Base-by-base conservation (phyloP, 2,329 filamentous ascomycete genomes). In the Apiospora saccharicola region DNA sequence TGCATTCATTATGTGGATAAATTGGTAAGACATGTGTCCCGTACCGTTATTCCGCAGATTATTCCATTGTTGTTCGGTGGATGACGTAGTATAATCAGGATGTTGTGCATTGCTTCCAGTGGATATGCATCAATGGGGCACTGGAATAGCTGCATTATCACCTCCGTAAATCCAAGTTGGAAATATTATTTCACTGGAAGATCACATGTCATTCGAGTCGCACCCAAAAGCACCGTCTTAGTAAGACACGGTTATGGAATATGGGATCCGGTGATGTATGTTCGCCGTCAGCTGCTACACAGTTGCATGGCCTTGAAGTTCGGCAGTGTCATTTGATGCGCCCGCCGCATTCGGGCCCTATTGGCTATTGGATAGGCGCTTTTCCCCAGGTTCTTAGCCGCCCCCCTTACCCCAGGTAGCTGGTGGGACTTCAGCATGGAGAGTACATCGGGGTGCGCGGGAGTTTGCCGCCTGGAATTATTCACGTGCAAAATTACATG, bases 401-500 rank as follows among this genome's bases (percentile, higher is more conserved):
- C 37, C 37, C 37, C 37, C 37, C 37, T 41, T 47, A 41, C 46
- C 46, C 46, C 46, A 47, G 46, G 46, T 47, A 46, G n/a, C 8
- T 1, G 47, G 47, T 41, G 37, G 37, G 7, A 41, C 37, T 41
- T 10, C 37, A 41, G 37, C 37, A 41, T 41, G 37, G 37, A 41
- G 37, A 41, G 10, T 41, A 41, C 37, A 41, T 41, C 37, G 37
- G 37, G 7, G 37, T 41, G 37, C 8, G 37, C 37, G 37, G 37
- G 37, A 41, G 37, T 41, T 41, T 41, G 37, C 37, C 37, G 37
- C 37, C 37, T 10, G 10, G 13, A 57, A 14, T 16, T 34, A 6
- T 57, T 34, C 49, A 24, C 24, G 49, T 51, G 49, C 49, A 24
- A 7, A n/a, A 41, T 64, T 34, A 64, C 57, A 64, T 64, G 57